phyloP scores from a whole-genome alignment of 805 yeast genomes.

The Scheffersomyces stipitis region DNA sequence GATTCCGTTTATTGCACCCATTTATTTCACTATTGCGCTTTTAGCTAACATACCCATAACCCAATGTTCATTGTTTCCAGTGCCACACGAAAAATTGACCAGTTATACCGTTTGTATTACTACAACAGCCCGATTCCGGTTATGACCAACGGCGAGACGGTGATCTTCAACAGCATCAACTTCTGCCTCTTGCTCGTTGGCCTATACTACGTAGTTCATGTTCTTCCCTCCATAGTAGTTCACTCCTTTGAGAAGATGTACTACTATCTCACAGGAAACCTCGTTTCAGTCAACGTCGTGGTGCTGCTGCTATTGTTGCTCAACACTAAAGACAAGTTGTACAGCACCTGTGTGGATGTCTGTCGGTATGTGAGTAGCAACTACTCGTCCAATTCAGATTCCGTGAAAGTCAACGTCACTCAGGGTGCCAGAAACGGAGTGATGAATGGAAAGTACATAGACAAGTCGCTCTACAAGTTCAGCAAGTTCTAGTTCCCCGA shows the following conservation, averaged over 20 bases:
- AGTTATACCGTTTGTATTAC: constrained; percentile 20
- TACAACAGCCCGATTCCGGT: constrained; percentile 30
- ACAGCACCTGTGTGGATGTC: too few species aligned
- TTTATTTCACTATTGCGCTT: too few species aligned
- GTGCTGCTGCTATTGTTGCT: constrained; percentile 3
- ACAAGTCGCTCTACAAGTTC: too few species aligned
- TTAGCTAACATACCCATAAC: too few species aligned
- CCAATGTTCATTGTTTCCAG: neutral
- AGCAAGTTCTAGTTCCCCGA: too few species aligned
- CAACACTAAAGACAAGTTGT: neutral
- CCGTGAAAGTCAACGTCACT: too few species aligned
- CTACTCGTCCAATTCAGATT: too few species aligned
- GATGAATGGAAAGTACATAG: too few species aligned
- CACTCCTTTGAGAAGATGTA: constrained; percentile 11
- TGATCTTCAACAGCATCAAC: constrained; percentile 17
- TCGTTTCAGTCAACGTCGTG: constrained; percentile 8
- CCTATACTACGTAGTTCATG: constrained; percentile 13
- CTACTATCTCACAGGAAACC: constrained; percentile 18
- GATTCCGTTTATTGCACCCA: too few species aligned
- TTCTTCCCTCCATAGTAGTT: constrained; percentile 10
- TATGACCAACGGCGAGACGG: constrained; percentile 22
- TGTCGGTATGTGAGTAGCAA: too few species aligned
- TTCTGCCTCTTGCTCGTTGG: constrained; percentile 9
- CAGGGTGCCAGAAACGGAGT: too few species aligned
- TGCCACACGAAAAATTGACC: neutral